Evolutionary conservation across 106 monocot species (phyloP).

Genomic region (Triglochin maritima): DNA sequence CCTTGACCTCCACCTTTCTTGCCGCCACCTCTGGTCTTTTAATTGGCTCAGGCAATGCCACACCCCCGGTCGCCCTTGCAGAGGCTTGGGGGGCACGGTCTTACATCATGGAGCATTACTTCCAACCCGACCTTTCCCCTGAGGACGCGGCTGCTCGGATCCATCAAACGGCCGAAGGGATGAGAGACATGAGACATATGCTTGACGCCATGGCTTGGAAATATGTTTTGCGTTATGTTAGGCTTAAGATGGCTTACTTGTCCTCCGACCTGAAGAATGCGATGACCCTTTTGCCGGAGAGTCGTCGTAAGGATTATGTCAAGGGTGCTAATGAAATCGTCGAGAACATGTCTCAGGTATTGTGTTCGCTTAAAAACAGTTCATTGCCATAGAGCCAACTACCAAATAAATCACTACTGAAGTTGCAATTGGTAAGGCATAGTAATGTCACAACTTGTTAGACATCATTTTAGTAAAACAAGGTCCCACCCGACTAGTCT

Average conservation of each 20-base stretch:
- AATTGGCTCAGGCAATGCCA: background rate
- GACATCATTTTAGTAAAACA: background rate
- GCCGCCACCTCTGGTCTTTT: background rate
- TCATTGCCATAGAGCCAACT: too few species aligned
- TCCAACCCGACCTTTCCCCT: conserved; percentile 57
- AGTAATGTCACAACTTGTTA: too few species aligned
- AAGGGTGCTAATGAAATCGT: conserved; percentile 67
- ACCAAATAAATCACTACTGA: too few species aligned
- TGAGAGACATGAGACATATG: conserved; percentile 64
- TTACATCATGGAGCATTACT: conserved; percentile 63
- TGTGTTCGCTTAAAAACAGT: too few species aligned
- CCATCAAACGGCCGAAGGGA: conserved; percentile 73
- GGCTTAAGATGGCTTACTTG: conserved; percentile 65
- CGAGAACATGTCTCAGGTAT: conserved; percentile 67
- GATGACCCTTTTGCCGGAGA: conserved; percentile 40
- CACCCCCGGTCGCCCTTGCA: background rate
- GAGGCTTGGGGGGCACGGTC: conserved; percentile 64
- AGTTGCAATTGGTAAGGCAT: too few species aligned
- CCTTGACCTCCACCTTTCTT: conserved; percentile 1
- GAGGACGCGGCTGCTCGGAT: conserved; percentile 74
- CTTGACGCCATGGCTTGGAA: conserved; percentile 85
- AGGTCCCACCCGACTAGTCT: background rate
- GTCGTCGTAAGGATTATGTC: conserved; percentile 34
- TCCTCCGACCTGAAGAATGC: conserved; percentile 80
- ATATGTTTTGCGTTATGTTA: conserved; percentile 65